These are phyloP conservation scores for Penicillium sp. DNA, from an alignment of 2,329 filamentous ascomycete genomes.

Conservation along the genomic window DNA sequence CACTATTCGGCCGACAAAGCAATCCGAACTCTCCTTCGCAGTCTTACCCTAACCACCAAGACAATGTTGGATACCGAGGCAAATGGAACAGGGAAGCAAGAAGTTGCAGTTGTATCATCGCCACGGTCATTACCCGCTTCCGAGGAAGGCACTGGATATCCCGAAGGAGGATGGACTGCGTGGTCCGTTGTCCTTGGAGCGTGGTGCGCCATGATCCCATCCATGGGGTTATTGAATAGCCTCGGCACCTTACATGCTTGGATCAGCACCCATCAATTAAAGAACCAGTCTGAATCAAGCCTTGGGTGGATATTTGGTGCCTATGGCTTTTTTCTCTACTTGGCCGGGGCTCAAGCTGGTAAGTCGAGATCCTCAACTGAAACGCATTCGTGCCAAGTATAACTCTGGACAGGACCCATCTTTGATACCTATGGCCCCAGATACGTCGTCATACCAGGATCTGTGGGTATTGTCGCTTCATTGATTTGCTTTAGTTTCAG, in stretches of 20 bases:
- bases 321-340: slow-evolving; percentile 34
- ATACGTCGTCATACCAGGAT: slow-evolving; percentile 4
- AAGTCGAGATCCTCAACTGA: neutral
- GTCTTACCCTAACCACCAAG: neutral
- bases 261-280: slow-evolving; percentile 30
- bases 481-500: slow-evolving; percentile 20
- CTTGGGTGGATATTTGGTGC: slow-evolving; percentile 38
- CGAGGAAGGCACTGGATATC: slow-evolving; percentile 16
- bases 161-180: slow-evolving; percentile 38
- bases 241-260: slow-evolving; percentile 35
- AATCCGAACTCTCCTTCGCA: neutral
- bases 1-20: neutral
- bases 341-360: slow-evolving; percentile 12
- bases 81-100: neutral
- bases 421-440: slow-evolving; percentile 1
- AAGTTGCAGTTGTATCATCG: neutral
- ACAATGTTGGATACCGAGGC: neutral
- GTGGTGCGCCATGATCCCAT: slow-evolving; percentile 35
- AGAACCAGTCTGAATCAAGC: slow-evolving; percentile 28
- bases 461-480: slow-evolving; percentile 11
- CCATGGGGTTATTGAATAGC: slow-evolving; percentile 37
- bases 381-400: too few species aligned
- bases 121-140: neutral
- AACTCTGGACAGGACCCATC: neutral
- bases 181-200: slow-evolving; percentile 41